Evolutionary conservation across 108 stramenopile genomes (phyloP).

Genomic region (Mediolabrus comicus): DNA sequence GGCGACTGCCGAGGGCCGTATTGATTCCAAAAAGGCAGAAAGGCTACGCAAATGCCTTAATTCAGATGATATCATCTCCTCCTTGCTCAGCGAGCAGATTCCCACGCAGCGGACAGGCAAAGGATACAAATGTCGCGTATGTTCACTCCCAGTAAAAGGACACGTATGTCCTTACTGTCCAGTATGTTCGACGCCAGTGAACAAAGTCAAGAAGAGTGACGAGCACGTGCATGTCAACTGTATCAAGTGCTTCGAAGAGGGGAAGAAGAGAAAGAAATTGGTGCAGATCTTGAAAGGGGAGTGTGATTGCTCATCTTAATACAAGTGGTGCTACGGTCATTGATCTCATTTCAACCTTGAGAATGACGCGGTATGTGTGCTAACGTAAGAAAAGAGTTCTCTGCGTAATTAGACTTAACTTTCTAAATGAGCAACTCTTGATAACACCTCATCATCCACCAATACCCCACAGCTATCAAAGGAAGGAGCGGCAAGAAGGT

Average conservation of each 20-base stretch:
- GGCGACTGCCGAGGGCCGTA: not conserved
- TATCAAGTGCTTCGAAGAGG: slow-evolving; percentile 14
- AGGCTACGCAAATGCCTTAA: not conserved
- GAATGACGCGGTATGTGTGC: not conserved
- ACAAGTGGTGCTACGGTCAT: not conserved
- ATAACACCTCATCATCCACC: slow-evolving; percentile 41
- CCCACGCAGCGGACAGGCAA: slow-evolving; percentile 14
- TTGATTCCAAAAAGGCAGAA: not conserved
- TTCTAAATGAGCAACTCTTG: not conserved
- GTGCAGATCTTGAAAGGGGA: slow-evolving; percentile 13
- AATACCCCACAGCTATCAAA: slow-evolving; percentile 40
- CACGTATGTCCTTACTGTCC: slow-evolving; percentile 23
- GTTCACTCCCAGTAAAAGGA: slow-evolving; percentile 16
- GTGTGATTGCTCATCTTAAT: not conserved
- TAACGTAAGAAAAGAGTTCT: not conserved
- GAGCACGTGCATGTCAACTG: slow-evolving; percentile 18
- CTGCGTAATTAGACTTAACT: not conserved
- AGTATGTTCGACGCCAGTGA: slow-evolving; percentile 24
- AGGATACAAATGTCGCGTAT: slow-evolving; percentile 22
- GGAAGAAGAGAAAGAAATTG: slow-evolving; percentile 34
- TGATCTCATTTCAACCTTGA: not conserved
- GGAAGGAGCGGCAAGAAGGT: slow-evolving; percentile 56
- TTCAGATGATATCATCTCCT: not conserved
- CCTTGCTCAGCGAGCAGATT: not conserved
- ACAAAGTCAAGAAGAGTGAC: slow-evolving; percentile 5